A percentile compares a stretch with the other conserved stretches of the same genome.
Evolutionary conservation across 805 yeast species (phyloP).

Genomic region (Barnettozyma pratensis): DNA sequence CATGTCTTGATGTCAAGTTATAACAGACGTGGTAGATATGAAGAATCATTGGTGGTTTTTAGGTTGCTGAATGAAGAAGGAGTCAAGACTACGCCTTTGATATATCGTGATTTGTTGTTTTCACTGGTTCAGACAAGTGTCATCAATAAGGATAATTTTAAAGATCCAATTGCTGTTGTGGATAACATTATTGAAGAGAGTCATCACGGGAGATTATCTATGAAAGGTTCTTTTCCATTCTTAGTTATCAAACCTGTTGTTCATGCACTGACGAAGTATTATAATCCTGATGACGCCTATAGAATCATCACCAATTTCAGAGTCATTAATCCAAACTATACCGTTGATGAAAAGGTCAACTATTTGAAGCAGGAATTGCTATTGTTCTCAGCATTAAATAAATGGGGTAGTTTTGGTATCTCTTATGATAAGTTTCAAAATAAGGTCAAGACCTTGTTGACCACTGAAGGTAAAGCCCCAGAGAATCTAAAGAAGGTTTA

Average conservation of each 20-base stretch:
- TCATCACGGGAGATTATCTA: slow-evolving; percentile 18
- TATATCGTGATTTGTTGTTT: slow-evolving; percentile 27
- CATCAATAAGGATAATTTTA: slow-evolving; percentile 23
- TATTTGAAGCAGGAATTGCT: slow-evolving; percentile 28
- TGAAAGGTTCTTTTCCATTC: slow-evolving; percentile 27
- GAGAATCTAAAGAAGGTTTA: slow-evolving; percentile 21
- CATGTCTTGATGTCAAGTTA: slow-evolving; percentile 27
- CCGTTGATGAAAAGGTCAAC: slow-evolving; percentile 19
- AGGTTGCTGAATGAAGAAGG: slow-evolving; percentile 23
- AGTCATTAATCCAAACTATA: slow-evolving; percentile 23
- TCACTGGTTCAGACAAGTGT: slow-evolving; percentile 27
- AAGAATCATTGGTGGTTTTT: slow-evolving; percentile 25
- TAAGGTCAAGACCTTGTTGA: slow-evolving; percentile 11
- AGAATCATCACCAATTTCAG: slow-evolving; percentile 29
- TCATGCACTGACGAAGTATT: slow-evolving; percentile 25
- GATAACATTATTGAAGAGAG: slow-evolving; percentile 27
- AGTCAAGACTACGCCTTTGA: slow-evolving; percentile 22
- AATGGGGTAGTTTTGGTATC: slow-evolving; percentile 29
- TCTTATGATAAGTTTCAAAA: slow-evolving; percentile 20
- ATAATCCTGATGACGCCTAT: slow-evolving; percentile 29
- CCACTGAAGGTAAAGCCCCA: slow-evolving; percentile 17
- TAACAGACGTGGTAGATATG: slow-evolving; percentile 22
- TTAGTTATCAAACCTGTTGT: slow-evolving; percentile 32
- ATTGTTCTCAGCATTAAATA: slow-evolving; percentile 25
- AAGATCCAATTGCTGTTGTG: slow-evolving; percentile 26